Conservation (phyloP, 345 rosid genomes). For the Conringia planisiliqua region DNA sequence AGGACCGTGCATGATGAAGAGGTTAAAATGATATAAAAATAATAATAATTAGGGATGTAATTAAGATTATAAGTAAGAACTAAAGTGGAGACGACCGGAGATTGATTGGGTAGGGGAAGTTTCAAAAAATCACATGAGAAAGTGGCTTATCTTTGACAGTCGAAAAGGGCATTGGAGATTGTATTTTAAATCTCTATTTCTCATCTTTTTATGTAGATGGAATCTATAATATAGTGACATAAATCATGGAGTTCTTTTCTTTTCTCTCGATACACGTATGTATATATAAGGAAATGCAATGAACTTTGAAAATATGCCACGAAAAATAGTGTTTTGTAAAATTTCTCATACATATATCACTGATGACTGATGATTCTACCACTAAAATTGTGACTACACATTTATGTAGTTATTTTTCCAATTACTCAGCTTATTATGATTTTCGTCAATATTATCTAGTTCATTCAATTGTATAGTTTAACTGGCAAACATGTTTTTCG, state of each 20-base stretch:
- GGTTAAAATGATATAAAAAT: background rate
- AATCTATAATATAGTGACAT: slow-evolving; percentile 23
- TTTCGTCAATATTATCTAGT: background rate
- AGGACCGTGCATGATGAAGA: slow-evolving; percentile 45
- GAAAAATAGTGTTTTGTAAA: background rate
- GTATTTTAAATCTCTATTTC: background rate
- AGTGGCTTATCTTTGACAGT: slow-evolving; percentile 33
- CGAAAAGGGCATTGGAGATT: background rate
- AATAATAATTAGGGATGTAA: background rate
- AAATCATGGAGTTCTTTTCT: slow-evolving; percentile 19
- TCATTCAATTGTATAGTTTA: background rate
- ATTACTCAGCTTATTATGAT: background rate
- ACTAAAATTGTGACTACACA: background rate
- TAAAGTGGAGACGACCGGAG: slow-evolving; percentile 22
- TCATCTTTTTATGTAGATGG: background rate
- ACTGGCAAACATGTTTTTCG: background rate
- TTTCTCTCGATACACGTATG: slow-evolving; percentile 7
- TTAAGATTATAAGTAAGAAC: background rate
- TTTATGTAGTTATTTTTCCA: background rate
- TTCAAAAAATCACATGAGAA: slow-evolving; percentile 35
- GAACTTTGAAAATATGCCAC: background rate
- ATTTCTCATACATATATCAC: background rate
- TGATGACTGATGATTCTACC: background rate
- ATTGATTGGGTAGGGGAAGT: slow-evolving; percentile 32
- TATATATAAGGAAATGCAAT: background rate